Conservation (phyloP, 2,329 filamentous ascomycete species). For the Scytalidium lignicola region DNA sequence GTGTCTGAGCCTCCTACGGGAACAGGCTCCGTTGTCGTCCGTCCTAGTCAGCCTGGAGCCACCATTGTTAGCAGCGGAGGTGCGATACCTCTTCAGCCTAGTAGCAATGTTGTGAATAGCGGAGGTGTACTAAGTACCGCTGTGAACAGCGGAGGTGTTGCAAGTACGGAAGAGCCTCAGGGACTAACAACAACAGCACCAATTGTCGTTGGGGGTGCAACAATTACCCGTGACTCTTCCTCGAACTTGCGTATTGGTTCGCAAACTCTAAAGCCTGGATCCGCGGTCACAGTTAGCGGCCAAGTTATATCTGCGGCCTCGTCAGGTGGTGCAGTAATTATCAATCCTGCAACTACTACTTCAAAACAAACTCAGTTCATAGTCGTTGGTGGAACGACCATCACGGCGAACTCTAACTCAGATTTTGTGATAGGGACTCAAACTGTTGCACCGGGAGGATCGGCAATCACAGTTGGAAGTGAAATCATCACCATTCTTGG, state of each 20-base stretch:
- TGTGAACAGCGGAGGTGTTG: too few species aligned
- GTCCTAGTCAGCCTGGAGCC: not conserved
- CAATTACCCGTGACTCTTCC: conserved; percentile 11
- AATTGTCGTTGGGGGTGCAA: conserved; percentile 16
- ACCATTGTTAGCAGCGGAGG: too few species aligned
- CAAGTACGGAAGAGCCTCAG: not conserved
- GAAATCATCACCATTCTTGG: conserved; percentile 5
- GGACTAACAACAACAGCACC: conserved; percentile 7
- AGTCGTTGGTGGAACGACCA: conserved; percentile 9
- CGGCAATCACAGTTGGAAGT: conserved; percentile 11
- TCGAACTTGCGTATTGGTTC: conserved; percentile 18
- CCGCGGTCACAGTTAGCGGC: conserved; percentile 17
- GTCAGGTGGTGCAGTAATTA: conserved; percentile 12
- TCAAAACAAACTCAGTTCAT: conserved; percentile 7
- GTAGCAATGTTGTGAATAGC: too few species aligned
- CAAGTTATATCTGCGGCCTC: conserved; percentile 17
- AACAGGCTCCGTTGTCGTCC: not conserved
- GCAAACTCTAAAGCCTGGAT: conserved; percentile 18
- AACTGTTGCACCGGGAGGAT: conserved; percentile 9
- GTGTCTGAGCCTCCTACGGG: too few species aligned
- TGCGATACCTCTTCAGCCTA: too few species aligned
- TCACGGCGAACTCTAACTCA: conserved; percentile 1
- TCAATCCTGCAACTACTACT: conserved; percentile 3
- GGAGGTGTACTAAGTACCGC: too few species aligned
- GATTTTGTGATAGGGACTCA: conserved; percentile 13